A percentile compares a stretch with the other conserved stretches of the same genome.
Evolutionary conservation across 345 rosid species (phyloP).

Genomic region (Theobroma cacao): DNA sequence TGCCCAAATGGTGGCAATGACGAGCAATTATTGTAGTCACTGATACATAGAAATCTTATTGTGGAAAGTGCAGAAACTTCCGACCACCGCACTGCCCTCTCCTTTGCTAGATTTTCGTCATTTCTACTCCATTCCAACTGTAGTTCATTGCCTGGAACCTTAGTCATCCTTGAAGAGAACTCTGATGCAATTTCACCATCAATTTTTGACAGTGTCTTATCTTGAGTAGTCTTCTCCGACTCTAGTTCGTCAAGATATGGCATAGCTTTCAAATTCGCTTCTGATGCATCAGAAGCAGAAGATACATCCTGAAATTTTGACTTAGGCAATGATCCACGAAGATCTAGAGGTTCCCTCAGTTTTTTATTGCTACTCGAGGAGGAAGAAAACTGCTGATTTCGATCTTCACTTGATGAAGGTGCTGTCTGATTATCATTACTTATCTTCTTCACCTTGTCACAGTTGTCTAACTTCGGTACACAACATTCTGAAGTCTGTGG

Average conservation of each 20-base stretch:
- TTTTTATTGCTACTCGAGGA: no score
- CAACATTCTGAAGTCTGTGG: background rate
- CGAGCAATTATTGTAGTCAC: background rate
- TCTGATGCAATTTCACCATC: background rate
- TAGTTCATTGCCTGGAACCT: background rate
- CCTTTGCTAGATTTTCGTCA: background rate
- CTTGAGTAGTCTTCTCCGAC: no score
- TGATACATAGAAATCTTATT: background rate
- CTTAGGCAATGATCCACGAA: no score
- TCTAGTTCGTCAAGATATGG: no score
- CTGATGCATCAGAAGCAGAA: no score
- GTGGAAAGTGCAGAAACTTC: background rate
- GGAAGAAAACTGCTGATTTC: no score
- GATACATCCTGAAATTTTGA: no score
- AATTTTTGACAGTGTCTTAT: background rate
- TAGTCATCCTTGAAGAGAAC: background rate
- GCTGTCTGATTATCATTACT: no score
- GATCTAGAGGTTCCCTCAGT: no score
- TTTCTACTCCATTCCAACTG: background rate
- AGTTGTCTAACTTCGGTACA: background rate
- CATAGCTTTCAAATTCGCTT: no score
- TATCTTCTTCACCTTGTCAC: no score
- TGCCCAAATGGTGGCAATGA: slow-evolving; percentile 21
- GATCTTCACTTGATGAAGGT: no score
- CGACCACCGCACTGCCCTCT: background rate